A percentile compares a stretch with the other conserved stretches of the same genome.
Conservation (phyloP, 768 basidiomycete species). For the Inosperma sp. region DNA sequence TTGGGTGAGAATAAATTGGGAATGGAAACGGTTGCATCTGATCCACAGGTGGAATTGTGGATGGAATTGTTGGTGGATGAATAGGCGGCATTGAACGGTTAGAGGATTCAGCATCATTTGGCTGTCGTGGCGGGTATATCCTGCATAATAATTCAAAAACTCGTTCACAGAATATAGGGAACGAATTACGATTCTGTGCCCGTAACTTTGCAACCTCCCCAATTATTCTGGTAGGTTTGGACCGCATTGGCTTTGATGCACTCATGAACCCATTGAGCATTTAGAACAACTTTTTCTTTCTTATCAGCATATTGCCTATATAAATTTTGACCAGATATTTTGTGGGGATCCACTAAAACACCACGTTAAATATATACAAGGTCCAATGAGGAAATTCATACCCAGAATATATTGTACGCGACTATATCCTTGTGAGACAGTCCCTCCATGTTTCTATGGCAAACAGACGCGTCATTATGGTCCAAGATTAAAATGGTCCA, state of each 20-base stretch:
- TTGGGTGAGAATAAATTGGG: conserved; percentile 33
- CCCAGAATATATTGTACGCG: conserved; percentile 65
- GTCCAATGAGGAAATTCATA: conserved; percentile 29
- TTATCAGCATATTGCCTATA: conserved; percentile 76
- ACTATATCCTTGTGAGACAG: conserved; percentile 70
- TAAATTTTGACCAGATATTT: conserved; percentile 74
- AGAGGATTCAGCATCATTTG: not conserved
- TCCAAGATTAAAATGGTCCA: not conserved
- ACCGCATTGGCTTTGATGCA: conserved; percentile 66
- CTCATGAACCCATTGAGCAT: conserved; percentile 70
- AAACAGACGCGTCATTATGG: not conserved
- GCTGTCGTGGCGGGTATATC: conserved; percentile 1
- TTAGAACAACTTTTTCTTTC: conserved; percentile 74
- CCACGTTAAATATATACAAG: conserved; percentile 1
- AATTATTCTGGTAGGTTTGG: conserved; percentile 71
- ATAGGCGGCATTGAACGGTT: not conserved
- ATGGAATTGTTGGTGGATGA: conserved; percentile 20
- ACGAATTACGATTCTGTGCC: conserved; percentile 64
- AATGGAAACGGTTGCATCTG: conserved; percentile 35
- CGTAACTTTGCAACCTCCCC: conserved; percentile 77
- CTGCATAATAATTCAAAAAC: not conserved
- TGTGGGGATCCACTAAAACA: conserved; percentile 67
- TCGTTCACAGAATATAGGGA: not conserved
- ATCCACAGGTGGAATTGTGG: conserved; percentile 30
- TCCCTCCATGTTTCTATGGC: conserved; percentile 69